phyloP scores from a whole-genome alignment of 768 basidiomycete species.

The Asterophora lycoperdoides region DNA sequence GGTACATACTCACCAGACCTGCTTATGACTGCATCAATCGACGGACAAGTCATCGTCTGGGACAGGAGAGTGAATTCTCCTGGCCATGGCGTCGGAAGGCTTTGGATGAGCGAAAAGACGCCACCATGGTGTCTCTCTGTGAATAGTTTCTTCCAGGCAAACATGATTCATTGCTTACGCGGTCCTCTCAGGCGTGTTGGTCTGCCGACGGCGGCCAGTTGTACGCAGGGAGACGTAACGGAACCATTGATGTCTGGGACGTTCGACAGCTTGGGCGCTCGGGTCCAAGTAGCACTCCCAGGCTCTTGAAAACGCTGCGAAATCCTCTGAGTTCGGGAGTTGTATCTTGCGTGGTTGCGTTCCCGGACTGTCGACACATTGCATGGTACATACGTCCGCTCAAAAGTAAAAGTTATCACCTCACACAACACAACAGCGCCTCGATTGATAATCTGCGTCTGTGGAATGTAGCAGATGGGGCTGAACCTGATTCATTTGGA shows the following conservation, averaged over 20 bases:
- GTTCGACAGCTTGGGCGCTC: slow-evolving; percentile 73
- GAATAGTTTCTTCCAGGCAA: slow-evolving; percentile 26
- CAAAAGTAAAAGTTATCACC: neutral
- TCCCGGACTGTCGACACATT: slow-evolving; percentile 89
- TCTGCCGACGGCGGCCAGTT: slow-evolving; percentile 84
- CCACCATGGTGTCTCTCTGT: slow-evolving; percentile 97
- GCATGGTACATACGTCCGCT: slow-evolving; percentile 61
- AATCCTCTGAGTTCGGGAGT: slow-evolving; percentile 89
- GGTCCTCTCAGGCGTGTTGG: slow-evolving; percentile 77
- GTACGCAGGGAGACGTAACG: slow-evolving; percentile 87
- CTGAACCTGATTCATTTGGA: slow-evolving; percentile 58
- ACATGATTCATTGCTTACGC: slow-evolving; percentile 1
- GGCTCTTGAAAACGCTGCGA: slow-evolving; percentile 73
- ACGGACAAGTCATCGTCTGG: slow-evolving; percentile 91
- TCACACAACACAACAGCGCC: slow-evolving; percentile 47
- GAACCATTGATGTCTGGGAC: slow-evolving; percentile 92
- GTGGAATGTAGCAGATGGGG: slow-evolving; percentile 86
- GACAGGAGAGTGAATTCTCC: slow-evolving; percentile 69
- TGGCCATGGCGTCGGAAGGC: slow-evolving; percentile 71
- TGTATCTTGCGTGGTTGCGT: slow-evolving; percentile 85
- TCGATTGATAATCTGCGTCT: slow-evolving; percentile 90
- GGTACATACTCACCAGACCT: slow-evolving; percentile 73
- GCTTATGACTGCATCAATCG: slow-evolving; percentile 84
- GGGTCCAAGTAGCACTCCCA: slow-evolving; percentile 62
- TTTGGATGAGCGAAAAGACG: slow-evolving; percentile 89